These are phyloP conservation scores for Backusella circina DNA, from an alignment of 192 early-diverging fungal species.

Conservation along the genomic window DNA sequence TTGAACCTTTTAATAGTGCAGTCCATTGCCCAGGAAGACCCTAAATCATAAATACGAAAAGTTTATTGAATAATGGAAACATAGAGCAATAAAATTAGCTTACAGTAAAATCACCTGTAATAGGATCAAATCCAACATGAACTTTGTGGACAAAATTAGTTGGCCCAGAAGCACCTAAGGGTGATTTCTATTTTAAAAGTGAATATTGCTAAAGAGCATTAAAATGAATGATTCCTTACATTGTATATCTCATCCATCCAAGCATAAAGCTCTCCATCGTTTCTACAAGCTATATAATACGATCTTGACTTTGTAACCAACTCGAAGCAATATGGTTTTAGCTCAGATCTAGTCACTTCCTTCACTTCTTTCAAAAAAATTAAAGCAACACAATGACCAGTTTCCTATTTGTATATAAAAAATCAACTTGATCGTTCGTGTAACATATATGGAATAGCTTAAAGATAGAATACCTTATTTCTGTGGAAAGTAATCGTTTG, in stretches of 20 bases:
- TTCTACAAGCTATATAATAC: slow-evolving; percentile 90
- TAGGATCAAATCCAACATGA: slow-evolving; percentile 69
- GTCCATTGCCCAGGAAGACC: slow-evolving; percentile 97
- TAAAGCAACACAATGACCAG: slow-evolving; percentile 80
- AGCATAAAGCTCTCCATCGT: slow-evolving; percentile 94
- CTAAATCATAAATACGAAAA: slow-evolving; percentile 21
- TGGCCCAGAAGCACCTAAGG: slow-evolving; percentile 73
- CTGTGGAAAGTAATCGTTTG: slow-evolving; percentile 89
- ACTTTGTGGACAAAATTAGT: slow-evolving; percentile 87
- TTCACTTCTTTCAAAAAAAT: slow-evolving; percentile 91
- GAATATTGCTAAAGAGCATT: background rate
- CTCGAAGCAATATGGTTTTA: slow-evolving; percentile 93
- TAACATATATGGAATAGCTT: background rate
- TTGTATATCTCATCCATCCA: slow-evolving; percentile 99
- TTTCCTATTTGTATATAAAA: slow-evolving; percentile 50
- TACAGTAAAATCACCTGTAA: slow-evolving; percentile 60
- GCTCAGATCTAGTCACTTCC: slow-evolving; percentile 77
- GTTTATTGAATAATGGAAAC: background rate
- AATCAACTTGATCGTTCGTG: background rate
- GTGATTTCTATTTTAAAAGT: slow-evolving; percentile 45
- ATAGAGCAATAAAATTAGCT: background rate
- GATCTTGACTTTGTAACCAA: slow-evolving; percentile 87
- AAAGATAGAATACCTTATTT: slow-evolving; percentile 70
- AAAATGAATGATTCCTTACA: slow-evolving; percentile 32
- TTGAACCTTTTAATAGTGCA: slow-evolving; percentile 85